These are phyloP conservation scores for Candida insectalens DNA, from an alignment of 805 yeast species.

Conservation along the genomic window DNA sequence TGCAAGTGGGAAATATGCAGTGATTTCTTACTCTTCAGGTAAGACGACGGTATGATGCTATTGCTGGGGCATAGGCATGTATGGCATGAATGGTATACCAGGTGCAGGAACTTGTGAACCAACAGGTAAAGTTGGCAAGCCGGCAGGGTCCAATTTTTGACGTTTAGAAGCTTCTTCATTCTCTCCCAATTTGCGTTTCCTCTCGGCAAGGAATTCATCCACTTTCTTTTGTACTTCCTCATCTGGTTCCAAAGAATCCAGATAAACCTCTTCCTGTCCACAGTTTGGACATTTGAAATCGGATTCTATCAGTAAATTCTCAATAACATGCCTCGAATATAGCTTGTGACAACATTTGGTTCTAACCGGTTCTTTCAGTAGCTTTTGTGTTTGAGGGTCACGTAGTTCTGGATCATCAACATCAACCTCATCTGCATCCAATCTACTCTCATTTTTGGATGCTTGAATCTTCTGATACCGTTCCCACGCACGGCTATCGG, in stretches of 20 bases:
- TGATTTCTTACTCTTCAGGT: conserved; percentile 51
- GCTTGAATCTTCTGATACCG: conserved; percentile 65
- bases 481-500: conserved; percentile 88
- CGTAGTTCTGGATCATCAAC: conserved; percentile 52
- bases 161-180: conserved; percentile 8
- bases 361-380: conserved; percentile 62
- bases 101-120: conserved; percentile 16
- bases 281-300: conserved; percentile 93
- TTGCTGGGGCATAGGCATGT: conserved; percentile 9
- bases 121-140: conserved; percentile 15
- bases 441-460: conserved; percentile 16
- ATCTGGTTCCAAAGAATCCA: conserved; percentile 64
- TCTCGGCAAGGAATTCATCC: conserved; percentile 34
- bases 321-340: conserved; percentile 54
- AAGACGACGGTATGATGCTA: conserved; percentile 3
- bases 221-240: conserved; percentile 48
- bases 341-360: conserved; percentile 62
- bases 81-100: conserved; percentile 23
- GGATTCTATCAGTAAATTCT: conserved; percentile 58
- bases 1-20: conserved; percentile 90
- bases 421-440: conserved; percentile 12
- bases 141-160: conserved; percentile 8
- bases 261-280: conserved; percentile 56
- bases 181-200: conserved; percentile 9
- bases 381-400: conserved; percentile 61